Percentiles rank a stretch among this genome's conserved stretches.
Conservation (phyloP, 2,329 filamentous ascomycete species). For the Cyphellophora europaea region DNA sequence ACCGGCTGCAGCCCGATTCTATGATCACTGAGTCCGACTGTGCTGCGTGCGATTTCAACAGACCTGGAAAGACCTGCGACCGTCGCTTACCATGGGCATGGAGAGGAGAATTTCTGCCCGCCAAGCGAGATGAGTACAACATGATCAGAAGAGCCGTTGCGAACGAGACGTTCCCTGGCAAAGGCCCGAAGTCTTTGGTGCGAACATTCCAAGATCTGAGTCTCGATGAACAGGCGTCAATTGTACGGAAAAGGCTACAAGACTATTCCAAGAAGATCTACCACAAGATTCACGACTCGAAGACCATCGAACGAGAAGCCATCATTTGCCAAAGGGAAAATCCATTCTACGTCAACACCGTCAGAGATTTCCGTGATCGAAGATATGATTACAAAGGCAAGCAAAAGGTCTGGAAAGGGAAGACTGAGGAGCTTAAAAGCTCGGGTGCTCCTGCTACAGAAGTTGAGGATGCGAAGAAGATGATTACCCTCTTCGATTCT, state of each 20-base stretch:
- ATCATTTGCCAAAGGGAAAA: conserved; percentile 98
- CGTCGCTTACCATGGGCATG: conserved; percentile 91
- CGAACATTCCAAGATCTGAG: conserved; percentile 74
- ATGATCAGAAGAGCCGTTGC: conserved; percentile 91
- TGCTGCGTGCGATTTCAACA: conserved; percentile 95
- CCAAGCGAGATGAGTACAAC: conserved; percentile 96
- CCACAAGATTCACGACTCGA: conserved; percentile 95
- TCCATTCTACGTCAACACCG: conserved; percentile 95
- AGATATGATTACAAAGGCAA: conserved; percentile 98
- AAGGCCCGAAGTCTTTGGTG: conserved; percentile 57
- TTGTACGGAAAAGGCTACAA: conserved; percentile 79
- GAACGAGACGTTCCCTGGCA: conserved; percentile 85
- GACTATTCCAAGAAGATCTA: conserved; percentile 98
- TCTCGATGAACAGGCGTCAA: conserved; percentile 68
- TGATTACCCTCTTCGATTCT: conserved; percentile 94
- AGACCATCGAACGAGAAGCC: conserved; percentile 84
- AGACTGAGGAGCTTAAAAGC: conserved; percentile 77
- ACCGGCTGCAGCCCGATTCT: conserved; percentile 94
- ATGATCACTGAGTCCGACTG: conserved; percentile 97
- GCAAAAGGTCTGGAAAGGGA: conserved; percentile 97
- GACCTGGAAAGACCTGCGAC: conserved; percentile 95
- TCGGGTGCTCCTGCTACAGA: conserved; percentile 67
- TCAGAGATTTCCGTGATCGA: conserved; percentile 90
- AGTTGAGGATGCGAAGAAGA: conserved; percentile 93
- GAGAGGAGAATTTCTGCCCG: conserved; percentile 93